phyloP scores from a whole-genome alignment of 2,329 filamentous ascomycete genomes.

The Exophiala sp. region DNA sequence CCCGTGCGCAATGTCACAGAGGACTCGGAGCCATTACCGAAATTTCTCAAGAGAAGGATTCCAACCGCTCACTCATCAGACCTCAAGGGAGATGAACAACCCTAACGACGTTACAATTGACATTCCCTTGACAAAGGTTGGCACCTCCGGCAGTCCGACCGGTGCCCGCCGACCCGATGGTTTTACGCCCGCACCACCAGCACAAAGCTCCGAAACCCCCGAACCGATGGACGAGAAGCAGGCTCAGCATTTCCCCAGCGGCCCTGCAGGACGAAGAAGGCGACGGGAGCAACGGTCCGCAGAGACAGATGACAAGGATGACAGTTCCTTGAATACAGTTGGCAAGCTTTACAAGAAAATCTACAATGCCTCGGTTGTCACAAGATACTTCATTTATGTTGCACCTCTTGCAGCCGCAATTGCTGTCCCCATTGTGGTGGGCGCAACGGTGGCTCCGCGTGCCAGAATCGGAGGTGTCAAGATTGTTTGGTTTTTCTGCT shows the following conservation, averaged over 20 bases:
- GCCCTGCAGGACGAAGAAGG: conserved; percentile 32
- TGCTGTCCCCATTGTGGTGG: conserved; percentile 58
- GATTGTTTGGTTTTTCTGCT: conserved; percentile 58
- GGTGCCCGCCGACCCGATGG: conserved; percentile 40
- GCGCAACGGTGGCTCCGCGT: conserved; percentile 46
- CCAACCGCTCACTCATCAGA: conserved; percentile 36
- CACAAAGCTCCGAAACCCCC: conserved; percentile 26
- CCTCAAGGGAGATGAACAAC: conserved; percentile 39
- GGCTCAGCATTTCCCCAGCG: conserved; percentile 17
- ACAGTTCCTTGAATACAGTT: conserved; percentile 53
- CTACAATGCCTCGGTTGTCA: conserved; percentile 57
- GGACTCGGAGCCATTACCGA: conserved; percentile 31
- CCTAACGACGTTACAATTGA: conserved; percentile 53
- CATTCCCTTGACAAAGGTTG: conserved; percentile 55
- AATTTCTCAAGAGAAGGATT: conserved; percentile 44
- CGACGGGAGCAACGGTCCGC: conserved; percentile 35
- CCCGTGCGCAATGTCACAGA: conserved; percentile 17
- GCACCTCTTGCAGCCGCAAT: conserved; percentile 53
- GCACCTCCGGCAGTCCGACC: conserved; percentile 42
- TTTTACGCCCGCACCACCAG: conserved; percentile 33
- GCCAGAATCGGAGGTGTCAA: conserved; percentile 51
- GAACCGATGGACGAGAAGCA: conserved; percentile 30
- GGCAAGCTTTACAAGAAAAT: conserved; percentile 57
- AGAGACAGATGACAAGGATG: conserved; percentile 39
- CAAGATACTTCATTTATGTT: conserved; percentile 59